phyloP scores from a whole-genome alignment of 805 yeast species.

The Saturnispora sekii region DNA sequence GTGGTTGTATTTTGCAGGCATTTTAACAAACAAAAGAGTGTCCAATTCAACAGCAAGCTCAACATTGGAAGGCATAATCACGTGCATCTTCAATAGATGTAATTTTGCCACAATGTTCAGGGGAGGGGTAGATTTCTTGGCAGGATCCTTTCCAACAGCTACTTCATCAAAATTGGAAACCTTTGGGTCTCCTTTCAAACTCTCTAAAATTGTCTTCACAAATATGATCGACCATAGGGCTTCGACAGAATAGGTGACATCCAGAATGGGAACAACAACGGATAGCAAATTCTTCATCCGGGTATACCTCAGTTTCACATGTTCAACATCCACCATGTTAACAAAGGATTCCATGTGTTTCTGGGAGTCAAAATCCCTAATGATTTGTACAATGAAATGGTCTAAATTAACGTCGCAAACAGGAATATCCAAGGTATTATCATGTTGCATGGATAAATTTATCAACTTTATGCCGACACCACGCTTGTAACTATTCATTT shows the following conservation, averaged over 20 bases:
- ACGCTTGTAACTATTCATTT: slow-evolving; percentile 21
- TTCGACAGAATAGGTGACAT: slow-evolving; percentile 22
- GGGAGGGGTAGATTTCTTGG: no score
- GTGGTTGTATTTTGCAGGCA: slow-evolving; percentile 13
- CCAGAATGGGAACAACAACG: slow-evolving; percentile 20
- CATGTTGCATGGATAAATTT: slow-evolving; percentile 6
- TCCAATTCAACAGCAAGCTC: slow-evolving; percentile 24
- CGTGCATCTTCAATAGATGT: slow-evolving; percentile 17
- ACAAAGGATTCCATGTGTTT: slow-evolving; percentile 5
- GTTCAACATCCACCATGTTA: slow-evolving; percentile 11
- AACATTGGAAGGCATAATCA: slow-evolving; percentile 22
- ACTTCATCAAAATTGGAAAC: not conserved
- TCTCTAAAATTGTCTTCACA: slow-evolving; percentile 13
- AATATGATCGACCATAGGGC: slow-evolving; percentile 25
- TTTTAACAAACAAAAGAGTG: slow-evolving; percentile 15
- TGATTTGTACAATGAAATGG: slow-evolving; percentile 9
- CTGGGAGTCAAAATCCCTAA: slow-evolving; percentile 18
- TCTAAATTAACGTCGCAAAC: slow-evolving; percentile 10
- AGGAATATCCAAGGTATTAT: slow-evolving; percentile 11
- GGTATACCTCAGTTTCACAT: slow-evolving; percentile 13
- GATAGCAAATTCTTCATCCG: slow-evolving; percentile 13
- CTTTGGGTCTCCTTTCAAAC: slow-evolving; percentile 4
- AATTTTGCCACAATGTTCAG: slow-evolving; percentile 16
- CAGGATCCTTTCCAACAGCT: not conserved
- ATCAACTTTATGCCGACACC: slow-evolving; percentile 15